phyloP scores from a whole-genome alignment of 768 basidiomycete genomes.

The Arthromyces matolae region DNA sequence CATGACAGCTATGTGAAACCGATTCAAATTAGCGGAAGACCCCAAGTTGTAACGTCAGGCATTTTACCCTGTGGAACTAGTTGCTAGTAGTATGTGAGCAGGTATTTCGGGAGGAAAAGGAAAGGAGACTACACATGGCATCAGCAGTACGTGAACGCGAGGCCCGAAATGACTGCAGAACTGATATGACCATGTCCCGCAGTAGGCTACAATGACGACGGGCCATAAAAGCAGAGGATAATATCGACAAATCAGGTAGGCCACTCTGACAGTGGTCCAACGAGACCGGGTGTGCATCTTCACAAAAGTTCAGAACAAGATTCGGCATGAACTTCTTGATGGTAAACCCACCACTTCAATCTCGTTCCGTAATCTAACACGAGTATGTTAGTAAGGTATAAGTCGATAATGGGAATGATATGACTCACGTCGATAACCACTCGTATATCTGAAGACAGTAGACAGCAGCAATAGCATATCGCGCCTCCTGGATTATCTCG shows the following conservation, averaged over 20 bases:
- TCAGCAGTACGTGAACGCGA: slow-evolving; percentile 30
- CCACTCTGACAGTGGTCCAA: slow-evolving; percentile 37
- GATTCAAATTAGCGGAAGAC: not conserved
- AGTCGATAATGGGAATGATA: not conserved
- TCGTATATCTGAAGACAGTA: slow-evolving; percentile 33
- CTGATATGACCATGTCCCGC: slow-evolving; percentile 29
- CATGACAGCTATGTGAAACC: slow-evolving; percentile 33
- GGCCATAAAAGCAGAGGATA: slow-evolving; percentile 37
- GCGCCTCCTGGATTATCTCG: slow-evolving; percentile 19
- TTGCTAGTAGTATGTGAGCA: slow-evolving; percentile 27
- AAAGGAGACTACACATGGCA: slow-evolving; percentile 25
- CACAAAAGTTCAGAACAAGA: not conserved
- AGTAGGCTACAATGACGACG: slow-evolving; percentile 34
- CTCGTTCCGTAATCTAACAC: slow-evolving; percentile 27
- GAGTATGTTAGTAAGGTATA: not conserved
- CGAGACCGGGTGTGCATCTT: slow-evolving; percentile 33
- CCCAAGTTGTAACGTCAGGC: not conserved
- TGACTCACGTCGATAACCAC: slow-evolving; percentile 34
- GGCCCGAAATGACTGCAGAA: slow-evolving; percentile 27
- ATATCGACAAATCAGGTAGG: slow-evolving; percentile 41
- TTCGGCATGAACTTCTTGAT: not conserved
- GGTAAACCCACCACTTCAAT: slow-evolving; percentile 28
- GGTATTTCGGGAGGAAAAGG: not conserved
- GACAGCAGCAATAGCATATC: slow-evolving; percentile 32
- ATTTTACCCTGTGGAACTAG: slow-evolving; percentile 36